Conservation (phyloP, 164 flowering plant genomes). For the Euptelea pleiosperma region DNA sequence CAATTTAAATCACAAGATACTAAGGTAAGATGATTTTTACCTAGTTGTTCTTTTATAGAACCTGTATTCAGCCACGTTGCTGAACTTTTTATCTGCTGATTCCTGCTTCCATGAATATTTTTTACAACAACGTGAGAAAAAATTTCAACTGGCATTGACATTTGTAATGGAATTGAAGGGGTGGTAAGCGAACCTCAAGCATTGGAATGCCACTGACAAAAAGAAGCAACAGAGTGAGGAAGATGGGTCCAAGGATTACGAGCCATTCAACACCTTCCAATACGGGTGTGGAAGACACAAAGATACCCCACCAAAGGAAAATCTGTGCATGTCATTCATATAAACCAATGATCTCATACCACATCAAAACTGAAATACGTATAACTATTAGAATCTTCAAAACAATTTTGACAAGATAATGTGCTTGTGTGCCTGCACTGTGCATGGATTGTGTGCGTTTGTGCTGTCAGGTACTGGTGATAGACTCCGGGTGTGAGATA, state of each 20-base stretch:
- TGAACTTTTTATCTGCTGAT: constrained; percentile 83
- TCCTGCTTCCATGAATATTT: constrained; percentile 42
- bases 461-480: background rate
- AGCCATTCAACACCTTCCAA: constrained; percentile 87
- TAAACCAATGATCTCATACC: background rate
- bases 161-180: background rate
- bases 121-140: constrained; percentile 16
- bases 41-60: constrained; percentile 72
- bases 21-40: constrained; percentile 26
- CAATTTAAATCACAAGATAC: background rate
- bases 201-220: constrained; percentile 93
- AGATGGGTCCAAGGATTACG: constrained; percentile 75
- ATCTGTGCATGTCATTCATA: constrained; percentile 41
- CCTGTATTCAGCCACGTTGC: constrained; percentile 53
- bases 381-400: background rate
- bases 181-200: constrained; percentile 67
- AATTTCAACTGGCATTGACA: background rate
- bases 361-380: background rate
- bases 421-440: background rate
- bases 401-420: constrained; percentile 1
- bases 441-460: background rate
- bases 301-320: constrained; percentile 96
- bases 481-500: too few relatives aligned
- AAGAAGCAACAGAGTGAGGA: constrained; percentile 81
- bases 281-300: constrained; percentile 75